Evolutionary conservation across 1,284 basidiomycete genomes (phyloP), one percentile per base, ranked within the genome.

Genomic region (Stygiomarasmius scandens): DNA sequence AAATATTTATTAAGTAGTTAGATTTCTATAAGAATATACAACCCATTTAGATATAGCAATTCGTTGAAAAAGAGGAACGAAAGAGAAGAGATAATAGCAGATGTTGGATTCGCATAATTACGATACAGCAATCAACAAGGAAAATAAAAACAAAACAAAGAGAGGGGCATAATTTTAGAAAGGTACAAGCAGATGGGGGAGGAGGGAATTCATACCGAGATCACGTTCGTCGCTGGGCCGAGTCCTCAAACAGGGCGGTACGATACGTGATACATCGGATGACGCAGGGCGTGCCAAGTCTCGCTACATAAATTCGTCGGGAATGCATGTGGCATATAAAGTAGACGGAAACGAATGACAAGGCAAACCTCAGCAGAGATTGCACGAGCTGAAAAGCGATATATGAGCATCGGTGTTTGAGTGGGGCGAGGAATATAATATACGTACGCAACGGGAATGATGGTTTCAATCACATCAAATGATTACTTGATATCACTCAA

Each of bases 401-500:
- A 24, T 49, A 49, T 49, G 38, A 41, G 48, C 16, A 23, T 19
- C 25, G 44, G 36, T n/a, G 34, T 14, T 11, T 49, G 38, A 44
- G 24, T 14, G 12, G 27, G 48, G 43, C 14, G 32, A 54, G n/a
- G 19, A n/a, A 29, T 46, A 24, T 23, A n/a, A 25, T 34, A 49
- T 47, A 20, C 25, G 24, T 48, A 23, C 36, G 49, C 23, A 49
- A n/a, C 1, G 4, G n/a, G 38, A 41, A 41, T 12, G 11, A 19
- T 41, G 38, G n/a, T 41, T 25, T 9, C 41, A 54, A 47, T 46
- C 8, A 14, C n/a, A 34, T 45, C 43, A 46, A 19, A 41, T n/a
- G 24, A 32, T 77, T 82, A 90, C 78, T 89, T 89, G 71, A 84
- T 74, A 62, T 87, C 83, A n/a, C n/a, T n/a, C n/a, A n/a, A n/a